Percentiles rank a stretch among this genome's conserved stretches.
These are phyloP conservation scores for Chlorophyllum brunneum DNA, from an alignment of 768 basidiomycete species.

Conservation along the genomic window DNA sequence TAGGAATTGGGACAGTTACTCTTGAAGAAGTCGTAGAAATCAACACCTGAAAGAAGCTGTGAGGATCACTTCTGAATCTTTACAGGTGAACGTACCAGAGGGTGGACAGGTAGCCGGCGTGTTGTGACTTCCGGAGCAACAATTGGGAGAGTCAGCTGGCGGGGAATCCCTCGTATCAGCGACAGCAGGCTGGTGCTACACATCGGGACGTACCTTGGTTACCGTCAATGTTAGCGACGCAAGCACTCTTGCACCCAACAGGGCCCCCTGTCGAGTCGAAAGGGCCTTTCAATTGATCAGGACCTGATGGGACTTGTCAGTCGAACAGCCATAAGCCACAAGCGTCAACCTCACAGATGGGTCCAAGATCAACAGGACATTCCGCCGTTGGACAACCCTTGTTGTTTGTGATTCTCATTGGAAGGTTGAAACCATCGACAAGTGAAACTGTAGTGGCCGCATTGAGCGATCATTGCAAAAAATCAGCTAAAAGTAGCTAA, in stretches of 20 bases:
- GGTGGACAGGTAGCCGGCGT: slow-evolving; percentile 46
- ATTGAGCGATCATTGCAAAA: background rate
- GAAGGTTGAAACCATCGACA: slow-evolving; percentile 64
- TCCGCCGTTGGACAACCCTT: slow-evolving; percentile 49
- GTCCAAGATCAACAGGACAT: slow-evolving; percentile 61
- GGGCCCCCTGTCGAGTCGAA: slow-evolving; percentile 46
- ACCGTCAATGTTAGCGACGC: slow-evolving; percentile 40
- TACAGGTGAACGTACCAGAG: too few species aligned
- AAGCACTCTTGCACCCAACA: slow-evolving; percentile 61
- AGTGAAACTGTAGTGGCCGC: slow-evolving; percentile 52
- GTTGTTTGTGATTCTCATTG: slow-evolving; percentile 53
- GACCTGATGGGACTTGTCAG: too few species aligned
- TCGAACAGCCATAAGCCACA: too few species aligned
- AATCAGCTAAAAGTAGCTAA: slow-evolving; percentile 18
- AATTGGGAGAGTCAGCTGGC: slow-evolving; percentile 55
- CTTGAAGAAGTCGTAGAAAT: slow-evolving; percentile 38
- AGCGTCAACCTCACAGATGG: too few species aligned
- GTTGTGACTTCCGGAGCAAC: slow-evolving; percentile 55
- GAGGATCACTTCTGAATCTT: too few species aligned
- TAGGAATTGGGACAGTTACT: slow-evolving; percentile 44
- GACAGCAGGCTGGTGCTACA: background rate
- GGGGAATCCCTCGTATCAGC: background rate
- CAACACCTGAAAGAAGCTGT: too few species aligned
- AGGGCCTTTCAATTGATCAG: slow-evolving; percentile 47
- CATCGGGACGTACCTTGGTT: slow-evolving; percentile 28